Conservation (phyloP, 331 rosid species). For the Stylosanthes scabra region DNA sequence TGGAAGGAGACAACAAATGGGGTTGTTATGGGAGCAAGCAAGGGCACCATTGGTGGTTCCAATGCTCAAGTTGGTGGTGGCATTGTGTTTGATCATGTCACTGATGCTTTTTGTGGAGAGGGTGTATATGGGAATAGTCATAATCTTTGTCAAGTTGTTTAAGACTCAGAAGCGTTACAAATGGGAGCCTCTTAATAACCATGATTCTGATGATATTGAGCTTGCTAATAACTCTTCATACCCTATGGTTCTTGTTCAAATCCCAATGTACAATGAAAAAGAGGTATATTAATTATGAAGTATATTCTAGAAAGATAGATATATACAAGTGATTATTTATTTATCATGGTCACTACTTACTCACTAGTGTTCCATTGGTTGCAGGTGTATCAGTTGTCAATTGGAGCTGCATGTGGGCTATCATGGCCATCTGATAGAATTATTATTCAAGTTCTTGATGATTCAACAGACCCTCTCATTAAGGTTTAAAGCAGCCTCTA, state of each 20-base stretch:
- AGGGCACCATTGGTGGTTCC: conserved; percentile 72
- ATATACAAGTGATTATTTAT: too few relatives aligned
- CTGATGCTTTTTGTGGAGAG: conserved; percentile 78
- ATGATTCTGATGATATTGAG: conserved; percentile 89
- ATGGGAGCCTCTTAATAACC: conserved; percentile 72
- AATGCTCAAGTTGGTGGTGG: conserved; percentile 53
- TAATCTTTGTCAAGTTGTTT: conserved; percentile 60
- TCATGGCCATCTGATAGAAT: conserved; percentile 94
- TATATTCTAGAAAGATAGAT: too few relatives aligned
- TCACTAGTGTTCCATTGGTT: conserved; percentile 15
- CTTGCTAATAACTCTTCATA: conserved; percentile 70
- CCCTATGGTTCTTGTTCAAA: conserved; percentile 89
- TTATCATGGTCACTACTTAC: too few relatives aligned
- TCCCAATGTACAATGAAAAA: conserved; percentile 91
- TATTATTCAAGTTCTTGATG: conserved; percentile 94
- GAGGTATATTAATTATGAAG: conserved; percentile 51
- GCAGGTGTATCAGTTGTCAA: conserved; percentile 91
- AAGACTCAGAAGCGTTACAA: conserved; percentile 72
- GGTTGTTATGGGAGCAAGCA: conserved; percentile 58
- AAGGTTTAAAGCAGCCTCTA: conserved; percentile 59
- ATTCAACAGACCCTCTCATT: conserved; percentile 80
- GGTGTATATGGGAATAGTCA: conserved; percentile 83
- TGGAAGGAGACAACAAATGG: conserved; percentile 42
- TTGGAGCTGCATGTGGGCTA: conserved; percentile 92
- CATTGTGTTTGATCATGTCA: conserved; percentile 72